A percentile compares a stretch with the other conserved stretches of the same genome.
Evolutionary conservation across 2,329 filamentous ascomycete species (phyloP).

Genomic region (Paraconiothyrium sp.): DNA sequence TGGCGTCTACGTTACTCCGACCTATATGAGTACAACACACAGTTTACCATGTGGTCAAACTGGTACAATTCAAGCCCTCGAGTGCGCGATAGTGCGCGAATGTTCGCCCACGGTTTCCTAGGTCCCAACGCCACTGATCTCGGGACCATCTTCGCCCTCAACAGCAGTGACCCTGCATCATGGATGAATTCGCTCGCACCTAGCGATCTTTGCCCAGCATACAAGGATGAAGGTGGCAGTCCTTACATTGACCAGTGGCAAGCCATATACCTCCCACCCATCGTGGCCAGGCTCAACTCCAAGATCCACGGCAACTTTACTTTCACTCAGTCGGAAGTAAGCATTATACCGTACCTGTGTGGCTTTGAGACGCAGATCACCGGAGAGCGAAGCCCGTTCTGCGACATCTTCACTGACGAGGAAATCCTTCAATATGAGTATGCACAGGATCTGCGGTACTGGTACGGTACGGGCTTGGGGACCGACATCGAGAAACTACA

Average conservation of each 20-base stretch:
- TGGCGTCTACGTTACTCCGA: conserved; percentile 57
- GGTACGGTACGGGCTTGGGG: conserved; percentile 70
- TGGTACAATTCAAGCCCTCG: conserved; percentile 64
- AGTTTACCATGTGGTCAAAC: conserved; percentile 72
- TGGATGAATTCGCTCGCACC: conserved; percentile 71
- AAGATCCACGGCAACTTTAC: conserved; percentile 65
- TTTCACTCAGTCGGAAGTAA: conserved; percentile 63
- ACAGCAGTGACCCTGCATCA: conserved; percentile 62
- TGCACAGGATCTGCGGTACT: conserved; percentile 73
- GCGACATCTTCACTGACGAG: conserved; percentile 67
- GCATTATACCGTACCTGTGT: conserved; percentile 73
- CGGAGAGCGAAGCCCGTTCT: conserved; percentile 68
- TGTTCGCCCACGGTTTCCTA: conserved; percentile 70
- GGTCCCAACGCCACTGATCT: conserved; percentile 63
- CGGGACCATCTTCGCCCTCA: conserved; percentile 67
- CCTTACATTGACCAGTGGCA: conserved; percentile 60
- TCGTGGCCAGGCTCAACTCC: conserved; percentile 63
- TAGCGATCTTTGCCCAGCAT: conserved; percentile 70
- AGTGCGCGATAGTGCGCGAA: conserved; percentile 69
- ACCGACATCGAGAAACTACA: conserved; percentile 63
- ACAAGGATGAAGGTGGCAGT: conserved; percentile 64
- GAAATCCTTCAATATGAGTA: conserved; percentile 74
- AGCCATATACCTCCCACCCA: conserved; percentile 62
- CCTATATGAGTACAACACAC: conserved; percentile 59
- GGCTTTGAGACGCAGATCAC: conserved; percentile 76